phyloP scores from a whole-genome alignment of 139 green algal species.

The Closterium sp. region DNA sequence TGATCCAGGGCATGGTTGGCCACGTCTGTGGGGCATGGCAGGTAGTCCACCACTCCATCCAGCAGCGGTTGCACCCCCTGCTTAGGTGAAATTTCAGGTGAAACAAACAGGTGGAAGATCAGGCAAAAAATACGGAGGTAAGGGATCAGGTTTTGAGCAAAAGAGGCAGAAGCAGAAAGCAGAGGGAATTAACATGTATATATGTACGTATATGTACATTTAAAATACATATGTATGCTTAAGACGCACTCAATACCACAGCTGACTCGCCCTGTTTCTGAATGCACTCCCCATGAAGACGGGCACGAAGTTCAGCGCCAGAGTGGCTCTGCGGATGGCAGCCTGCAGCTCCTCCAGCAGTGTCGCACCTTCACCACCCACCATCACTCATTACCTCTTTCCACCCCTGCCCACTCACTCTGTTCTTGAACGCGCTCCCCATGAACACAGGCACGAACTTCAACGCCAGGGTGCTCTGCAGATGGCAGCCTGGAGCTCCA shows the following conservation, averaged over 20 bases:
- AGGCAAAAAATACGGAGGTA: background rate
- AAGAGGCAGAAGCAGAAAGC: background rate
- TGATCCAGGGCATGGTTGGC: slow-evolving; percentile 77
- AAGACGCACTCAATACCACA: no score
- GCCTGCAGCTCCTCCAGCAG: background rate
- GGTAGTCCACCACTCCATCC: slow-evolving; percentile 87
- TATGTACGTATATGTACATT: no score
- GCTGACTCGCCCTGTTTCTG: slow-evolving; percentile 75
- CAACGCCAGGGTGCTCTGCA: no score
- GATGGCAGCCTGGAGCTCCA: no score
- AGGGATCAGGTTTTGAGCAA: no score
- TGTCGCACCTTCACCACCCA: background rate
- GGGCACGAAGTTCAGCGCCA: slow-evolving; percentile 80
- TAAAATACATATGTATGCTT: no score
- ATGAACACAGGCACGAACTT: no score
- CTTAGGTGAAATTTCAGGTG: background rate
- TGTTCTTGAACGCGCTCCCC: no score
- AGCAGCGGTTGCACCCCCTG: slow-evolving; percentile 78
- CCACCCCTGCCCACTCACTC: no score
- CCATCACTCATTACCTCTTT: background rate
- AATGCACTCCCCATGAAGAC: slow-evolving; percentile 88
- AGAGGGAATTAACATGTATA: no score
- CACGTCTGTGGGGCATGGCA: slow-evolving; percentile 83
- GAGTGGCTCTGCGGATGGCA: slow-evolving; percentile 59
- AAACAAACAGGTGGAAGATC: background rate